Evolutionary conservation across 2,329 filamentous ascomycete species (phyloP).

Genomic region (Laburnicola sp.): DNA sequence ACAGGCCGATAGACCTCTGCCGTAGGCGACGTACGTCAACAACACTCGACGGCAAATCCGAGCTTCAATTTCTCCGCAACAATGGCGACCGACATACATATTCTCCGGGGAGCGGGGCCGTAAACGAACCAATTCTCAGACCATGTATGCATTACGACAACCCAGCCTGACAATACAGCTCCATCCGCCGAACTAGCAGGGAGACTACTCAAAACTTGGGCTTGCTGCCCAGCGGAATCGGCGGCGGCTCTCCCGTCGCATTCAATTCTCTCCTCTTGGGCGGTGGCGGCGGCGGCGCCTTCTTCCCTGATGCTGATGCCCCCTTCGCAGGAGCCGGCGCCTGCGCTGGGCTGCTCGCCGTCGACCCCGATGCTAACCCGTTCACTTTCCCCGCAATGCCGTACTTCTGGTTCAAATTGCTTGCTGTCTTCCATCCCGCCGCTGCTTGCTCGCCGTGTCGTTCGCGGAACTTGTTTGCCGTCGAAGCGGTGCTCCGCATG

Average conservation of each 20-base stretch:
- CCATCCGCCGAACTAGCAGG: too few species aligned
- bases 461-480: conserved; percentile 70
- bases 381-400: conserved; percentile 57
- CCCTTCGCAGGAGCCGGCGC: conserved; percentile 36
- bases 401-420: conserved; percentile 64
- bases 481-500: conserved; percentile 60
- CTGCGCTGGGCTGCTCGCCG: conserved; percentile 26
- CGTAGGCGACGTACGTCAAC: too few species aligned
- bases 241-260: conserved; percentile 54
- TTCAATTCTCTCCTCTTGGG: conserved; percentile 58
- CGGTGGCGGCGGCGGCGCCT: conserved; percentile 61
- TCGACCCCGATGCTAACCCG: conserved; percentile 36
- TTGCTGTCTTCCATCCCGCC: conserved; percentile 61
- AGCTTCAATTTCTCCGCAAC: too few species aligned
- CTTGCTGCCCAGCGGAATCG: conserved; percentile 61
- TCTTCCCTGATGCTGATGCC: conserved; percentile 50
- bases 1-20: too few species aligned
- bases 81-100: too few species aligned
- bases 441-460: conserved; percentile 70
- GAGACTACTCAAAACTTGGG: conserved; percentile 45
- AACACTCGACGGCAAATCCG: too few species aligned
- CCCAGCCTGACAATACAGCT: background rate
- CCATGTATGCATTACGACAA: conserved; percentile 8
- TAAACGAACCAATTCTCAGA: conserved; percentile 5
- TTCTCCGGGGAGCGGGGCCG: too few species aligned